Evolutionary conservation across 768 basidiomycete species (phyloP), one percentile per base, ranked within the genome.

Genomic region (Lentinus brumalis): DNA sequence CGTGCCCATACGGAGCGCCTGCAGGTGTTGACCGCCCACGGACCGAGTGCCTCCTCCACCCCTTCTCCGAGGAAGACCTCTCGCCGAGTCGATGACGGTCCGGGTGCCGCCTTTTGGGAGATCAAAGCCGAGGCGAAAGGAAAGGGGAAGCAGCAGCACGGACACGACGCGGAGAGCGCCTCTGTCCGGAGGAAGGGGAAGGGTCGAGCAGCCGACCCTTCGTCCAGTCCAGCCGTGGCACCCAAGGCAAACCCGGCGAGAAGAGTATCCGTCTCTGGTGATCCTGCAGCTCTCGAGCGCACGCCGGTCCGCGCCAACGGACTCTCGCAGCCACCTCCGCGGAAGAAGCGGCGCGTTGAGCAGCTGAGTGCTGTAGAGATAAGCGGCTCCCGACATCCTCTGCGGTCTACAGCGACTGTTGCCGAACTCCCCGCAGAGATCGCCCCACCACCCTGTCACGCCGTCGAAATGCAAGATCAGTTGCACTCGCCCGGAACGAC

Each of bases 1-100:
- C 78, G 84, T 52, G 81, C 82, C 38, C 83, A 79, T 50, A 83
- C 76, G 26, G 86, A 83, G 67, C 83, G 80, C 42, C 76, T 81
- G 50, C 83, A 82, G 59, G 72, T 74, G 60, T 74, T 81, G 11
- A 76, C 75, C 44, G 62, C 71, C 0, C 60, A 67, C n/a, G 57
- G 64, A 30, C 51, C 70, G 15, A 65, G 73, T 18, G 58, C 71
- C 0, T 62, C 75, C 18, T 42, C 54, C 64, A 64, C 53, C 21
- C 2, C 21, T 14, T 26, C 29, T 15, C 26, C 42, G 7, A 30
- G 6, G 0, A 61, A 56, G 35, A 68, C 54, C 32, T 16, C 44
- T 4, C 58, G 51, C 32, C 53, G 41, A n/a, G 21, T 30, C 0
- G 53, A 56, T 16, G 55, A 57, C 18, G 53, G 11, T 8, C 45